Evolutionary conservation across 2,329 filamentous ascomycete species (phyloP).

Genomic region (Scopulariopsis brevicaulis): DNA sequence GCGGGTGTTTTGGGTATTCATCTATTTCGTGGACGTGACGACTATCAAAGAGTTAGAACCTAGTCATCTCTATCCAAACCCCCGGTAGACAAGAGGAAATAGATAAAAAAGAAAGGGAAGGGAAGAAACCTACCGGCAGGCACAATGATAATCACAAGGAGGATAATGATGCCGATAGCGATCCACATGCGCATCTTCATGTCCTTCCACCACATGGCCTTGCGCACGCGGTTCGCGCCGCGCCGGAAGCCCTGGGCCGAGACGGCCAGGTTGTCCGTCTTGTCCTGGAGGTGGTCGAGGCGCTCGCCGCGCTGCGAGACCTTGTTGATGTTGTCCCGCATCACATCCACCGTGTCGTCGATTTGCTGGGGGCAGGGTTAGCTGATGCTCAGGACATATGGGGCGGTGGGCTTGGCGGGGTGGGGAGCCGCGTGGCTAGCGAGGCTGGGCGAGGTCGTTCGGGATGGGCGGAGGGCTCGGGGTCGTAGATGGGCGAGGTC

Average conservation of each 20-base stretch:
- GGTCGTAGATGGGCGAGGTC: no score
- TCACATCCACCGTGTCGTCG: conserved; percentile 85
- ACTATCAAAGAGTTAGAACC: conserved; percentile 1
- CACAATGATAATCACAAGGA: conserved; percentile 89
- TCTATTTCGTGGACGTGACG: conserved; percentile 2
- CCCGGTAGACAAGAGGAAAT: neutral
- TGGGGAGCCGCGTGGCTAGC: neutral
- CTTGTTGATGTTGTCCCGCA: conserved; percentile 97
- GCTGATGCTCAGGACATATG: neutral
- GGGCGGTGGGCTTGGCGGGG: neutral
- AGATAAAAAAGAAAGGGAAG: neutral
- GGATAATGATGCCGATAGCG: conserved; percentile 78
- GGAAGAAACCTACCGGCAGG: conserved; percentile 56
- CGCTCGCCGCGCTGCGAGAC: conserved; percentile 86
- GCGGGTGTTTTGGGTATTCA: neutral
- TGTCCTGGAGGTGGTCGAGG: conserved; percentile 80
- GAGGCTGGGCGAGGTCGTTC: neutral
- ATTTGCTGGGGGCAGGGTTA: conserved; percentile 62
- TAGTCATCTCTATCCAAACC: neutral
- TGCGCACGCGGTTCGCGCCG: conserved; percentile 90
- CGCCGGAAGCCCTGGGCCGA: conserved; percentile 93
- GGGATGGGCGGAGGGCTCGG: neutral
- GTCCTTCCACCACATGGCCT: conserved; percentile 99
- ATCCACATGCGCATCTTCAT: conserved; percentile 99
- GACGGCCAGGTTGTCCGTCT: conserved; percentile 86